These are phyloP conservation scores for Lactifluus subvellereus DNA, from an alignment of 768 basidiomycete species.

Conservation along the genomic window DNA sequence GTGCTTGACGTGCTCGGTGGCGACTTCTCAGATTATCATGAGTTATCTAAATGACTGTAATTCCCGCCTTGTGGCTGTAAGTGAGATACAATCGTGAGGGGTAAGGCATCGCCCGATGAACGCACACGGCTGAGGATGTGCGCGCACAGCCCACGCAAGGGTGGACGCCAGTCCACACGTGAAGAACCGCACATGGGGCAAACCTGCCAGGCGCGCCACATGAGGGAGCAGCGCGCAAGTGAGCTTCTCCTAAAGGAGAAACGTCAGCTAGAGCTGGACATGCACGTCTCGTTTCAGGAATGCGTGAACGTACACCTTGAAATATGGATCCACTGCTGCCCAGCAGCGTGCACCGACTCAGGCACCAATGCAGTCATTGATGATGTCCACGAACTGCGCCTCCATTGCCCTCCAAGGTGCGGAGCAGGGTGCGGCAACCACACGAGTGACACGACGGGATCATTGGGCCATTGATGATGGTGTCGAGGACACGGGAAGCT, in stretches of 20 bases:
- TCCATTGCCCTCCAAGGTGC: slow-evolving; percentile 71
- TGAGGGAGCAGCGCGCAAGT: slow-evolving; percentile 70
- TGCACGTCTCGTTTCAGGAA: too few relatives aligned
- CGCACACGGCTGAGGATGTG: too few relatives aligned
- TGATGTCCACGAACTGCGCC: slow-evolving; percentile 72
- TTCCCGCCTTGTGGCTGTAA: too few relatives aligned
- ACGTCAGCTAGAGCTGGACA: slow-evolving; percentile 22
- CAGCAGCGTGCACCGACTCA: slow-evolving; percentile 86
- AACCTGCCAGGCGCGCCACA: slow-evolving; percentile 64
- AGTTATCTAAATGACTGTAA: too few relatives aligned
- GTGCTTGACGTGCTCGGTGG: too few relatives aligned
- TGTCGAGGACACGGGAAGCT: too few relatives aligned
- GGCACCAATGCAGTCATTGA: slow-evolving; percentile 87
- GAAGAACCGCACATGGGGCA: slow-evolving; percentile 86
- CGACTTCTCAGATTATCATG: too few relatives aligned
- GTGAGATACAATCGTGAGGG: too few relatives aligned
- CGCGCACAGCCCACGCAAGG: too few relatives aligned
- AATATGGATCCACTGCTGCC: slow-evolving; percentile 82
- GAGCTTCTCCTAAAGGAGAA: slow-evolving; percentile 71
- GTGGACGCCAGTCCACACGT: slow-evolving; percentile 70
- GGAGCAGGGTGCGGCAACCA: slow-evolving; percentile 66
- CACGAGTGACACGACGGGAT: slow-evolving; percentile 58
- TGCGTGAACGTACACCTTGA: too few relatives aligned
- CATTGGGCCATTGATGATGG: slow-evolving; percentile 59
- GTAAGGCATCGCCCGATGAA: too few relatives aligned